These are phyloP conservation scores for Boletus patriciae DNA, from an alignment of 768 basidiomycete species.

Conservation along the genomic window DNA sequence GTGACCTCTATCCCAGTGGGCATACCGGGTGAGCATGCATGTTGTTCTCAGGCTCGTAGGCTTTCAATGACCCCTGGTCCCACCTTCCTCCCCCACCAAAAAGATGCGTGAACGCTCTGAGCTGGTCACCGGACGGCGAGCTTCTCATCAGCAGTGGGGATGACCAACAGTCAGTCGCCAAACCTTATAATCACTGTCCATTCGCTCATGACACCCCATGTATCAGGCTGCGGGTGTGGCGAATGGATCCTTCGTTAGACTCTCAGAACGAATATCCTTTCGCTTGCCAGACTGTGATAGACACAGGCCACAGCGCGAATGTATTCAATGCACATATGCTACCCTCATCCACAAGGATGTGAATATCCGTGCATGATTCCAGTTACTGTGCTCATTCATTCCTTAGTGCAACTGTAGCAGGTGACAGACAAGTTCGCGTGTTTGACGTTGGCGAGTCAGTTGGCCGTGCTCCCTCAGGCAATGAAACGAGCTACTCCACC, in stretches of 20 bases:
- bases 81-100: neutral
- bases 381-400: slow-evolving; percentile 8
- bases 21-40: slow-evolving; percentile 63
- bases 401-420: slow-evolving; percentile 66
- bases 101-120: slow-evolving; percentile 77
- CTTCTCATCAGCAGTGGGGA: slow-evolving; percentile 71
- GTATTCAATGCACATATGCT: slow-evolving; percentile 85
- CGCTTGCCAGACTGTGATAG: slow-evolving; percentile 62
- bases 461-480: slow-evolving; percentile 38
- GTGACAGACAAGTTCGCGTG: slow-evolving; percentile 74
- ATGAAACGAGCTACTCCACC: slow-evolving; percentile 48
- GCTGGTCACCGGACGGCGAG: slow-evolving; percentile 68
- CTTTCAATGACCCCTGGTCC: neutral
- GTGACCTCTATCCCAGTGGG: slow-evolving; percentile 43
- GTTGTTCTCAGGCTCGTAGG: neutral
- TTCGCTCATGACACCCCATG: slow-evolving; percentile 2
- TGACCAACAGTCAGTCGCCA: slow-evolving; percentile 56
- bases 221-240: slow-evolving; percentile 75
- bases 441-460: slow-evolving; percentile 61
- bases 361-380: slow-evolving; percentile 30
- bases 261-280: slow-evolving; percentile 57
- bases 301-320: slow-evolving; percentile 79
- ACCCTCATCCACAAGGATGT: slow-evolving; percentile 78
- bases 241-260: slow-evolving; percentile 48
- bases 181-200: neutral